Evolutionary conservation across 2,329 filamentous ascomycete species (phyloP).

Genomic region (Curvularia lunata): DNA sequence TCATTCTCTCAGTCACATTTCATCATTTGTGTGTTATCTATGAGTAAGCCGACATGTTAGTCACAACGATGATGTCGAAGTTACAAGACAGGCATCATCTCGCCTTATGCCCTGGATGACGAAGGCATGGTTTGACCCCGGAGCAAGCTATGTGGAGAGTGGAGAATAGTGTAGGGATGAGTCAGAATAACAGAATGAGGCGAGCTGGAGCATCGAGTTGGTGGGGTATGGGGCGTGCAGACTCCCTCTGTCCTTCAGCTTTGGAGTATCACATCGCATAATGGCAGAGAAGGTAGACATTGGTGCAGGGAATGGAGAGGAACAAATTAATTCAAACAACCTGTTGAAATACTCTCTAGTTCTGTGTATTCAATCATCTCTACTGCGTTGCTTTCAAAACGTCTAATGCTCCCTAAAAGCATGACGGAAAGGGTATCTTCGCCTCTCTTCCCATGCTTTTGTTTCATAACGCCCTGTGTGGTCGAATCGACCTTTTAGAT

Average conservation of each 20-base stretch:
- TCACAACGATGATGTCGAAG: background rate
- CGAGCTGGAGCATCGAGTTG: background rate
- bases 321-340: background rate
- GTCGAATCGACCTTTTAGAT: slow-evolving; percentile 5
- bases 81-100: background rate
- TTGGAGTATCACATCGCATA: background rate
- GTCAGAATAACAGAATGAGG: background rate
- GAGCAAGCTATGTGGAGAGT: background rate
- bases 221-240: background rate
- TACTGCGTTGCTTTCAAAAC: slow-evolving; percentile 11
- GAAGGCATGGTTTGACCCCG: background rate
- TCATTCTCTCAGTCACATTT: background rate
- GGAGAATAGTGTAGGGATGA: background rate
- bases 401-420: slow-evolving; percentile 9
- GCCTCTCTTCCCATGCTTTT: slow-evolving; percentile 18
- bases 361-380: slow-evolving; percentile 8
- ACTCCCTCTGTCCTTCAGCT: background rate
- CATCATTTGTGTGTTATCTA: background rate
- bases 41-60: background rate
- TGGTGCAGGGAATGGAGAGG: background rate
- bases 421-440: slow-evolving; percentile 20
- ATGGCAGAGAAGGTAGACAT: background rate
- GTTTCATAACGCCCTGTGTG: slow-evolving; percentile 8
- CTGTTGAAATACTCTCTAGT: background rate
- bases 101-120: too few relatives aligned